Evolutionary conservation across 805 yeast genomes (phyloP), one percentile per base, ranked within the genome.

Genomic region (Kuraishia ogatae): DNA sequence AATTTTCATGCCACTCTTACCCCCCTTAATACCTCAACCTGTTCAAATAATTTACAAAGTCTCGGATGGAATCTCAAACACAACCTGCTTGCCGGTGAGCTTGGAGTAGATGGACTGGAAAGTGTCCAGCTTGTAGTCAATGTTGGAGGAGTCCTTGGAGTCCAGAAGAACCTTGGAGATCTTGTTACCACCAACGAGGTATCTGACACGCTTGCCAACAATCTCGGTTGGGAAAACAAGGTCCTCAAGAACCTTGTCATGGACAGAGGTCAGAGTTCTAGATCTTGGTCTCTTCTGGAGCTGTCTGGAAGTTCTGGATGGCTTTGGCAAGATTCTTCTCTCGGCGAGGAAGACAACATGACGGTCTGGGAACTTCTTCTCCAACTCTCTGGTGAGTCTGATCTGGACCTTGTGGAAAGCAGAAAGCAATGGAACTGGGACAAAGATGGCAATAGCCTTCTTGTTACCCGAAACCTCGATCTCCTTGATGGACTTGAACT

Each of bases 321-420:
- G 97, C 85, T 90, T 93, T 82, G 98, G 97, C 75, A 94, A 84
- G 82, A 93, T 94, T 83, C 97, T 90, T 84, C 99, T 90, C 85
- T 93, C 98, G 75, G 97, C 98, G 75, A 93, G 86, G 90, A 93
- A 90, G 71, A 94, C 93, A 78, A 93, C 97, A 78, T 94, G 97
- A 79, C 96, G 89, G 85, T 93, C 99, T 76, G 97, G 96, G 92
- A 93, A 94, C 84, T 94, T 93, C 96, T 93, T 93, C 84, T 93
- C 99, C 77, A 93, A 88, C 84, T 93, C 99, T 82, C 98, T 93
- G 82, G 97, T 90, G 77, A 93, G 87, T 81, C 92, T 88, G 71
- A 83, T 83, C 85, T 93, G 99, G 72, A 93, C 96, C 82, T 87
- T 90, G 89, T 92, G 97, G 93, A 90, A 90, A 67, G 87, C 85